A percentile compares a stretch with the other conserved stretches of the same genome.
phyloP scores from a whole-genome alignment of 1,284 basidiomycete genomes.

The Cystobasidium sp. region DNA sequence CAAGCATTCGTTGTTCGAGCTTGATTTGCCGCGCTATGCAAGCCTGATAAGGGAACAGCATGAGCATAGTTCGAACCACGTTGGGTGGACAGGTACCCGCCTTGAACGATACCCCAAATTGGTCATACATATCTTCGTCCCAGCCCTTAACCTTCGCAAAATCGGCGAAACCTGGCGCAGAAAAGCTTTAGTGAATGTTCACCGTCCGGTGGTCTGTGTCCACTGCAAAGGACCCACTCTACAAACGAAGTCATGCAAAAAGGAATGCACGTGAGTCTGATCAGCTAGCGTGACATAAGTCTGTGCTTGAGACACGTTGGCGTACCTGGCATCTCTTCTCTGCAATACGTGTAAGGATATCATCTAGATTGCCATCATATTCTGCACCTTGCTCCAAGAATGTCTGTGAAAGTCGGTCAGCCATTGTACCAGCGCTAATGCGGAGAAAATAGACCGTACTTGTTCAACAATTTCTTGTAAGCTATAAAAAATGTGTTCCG shows the following conservation, averaged over 20 bases:
- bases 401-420: constrained; percentile 5
- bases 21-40: background rate
- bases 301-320: background rate
- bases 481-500: background rate
- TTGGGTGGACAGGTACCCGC: background rate
- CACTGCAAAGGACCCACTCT: background rate
- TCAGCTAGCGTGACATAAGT: background rate
- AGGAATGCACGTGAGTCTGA: background rate
- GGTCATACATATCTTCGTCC: constrained; percentile 15
- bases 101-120: constrained; percentile 23
- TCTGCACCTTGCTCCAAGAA: constrained; percentile 2
- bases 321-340: constrained; percentile 25
- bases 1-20: constrained; percentile 2
- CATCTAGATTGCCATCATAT: constrained; percentile 1
- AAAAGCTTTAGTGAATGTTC: background rate
- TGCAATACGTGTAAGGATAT: constrained; percentile 13
- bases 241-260: background rate
- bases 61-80: background rate
- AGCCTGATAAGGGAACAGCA: background rate
- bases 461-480: constrained; percentile 9
- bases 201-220: background rate
- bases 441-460: background rate
- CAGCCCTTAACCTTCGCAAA: constrained; percentile 21
- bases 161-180: constrained; percentile 1
- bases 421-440: background rate